Percentiles rank a stretch among this genome's conserved stretches.
These are phyloP conservation scores for Rachicladosporium sp. DNA, from an alignment of 2,329 filamentous ascomycete genomes.

Conservation along the genomic window DNA sequence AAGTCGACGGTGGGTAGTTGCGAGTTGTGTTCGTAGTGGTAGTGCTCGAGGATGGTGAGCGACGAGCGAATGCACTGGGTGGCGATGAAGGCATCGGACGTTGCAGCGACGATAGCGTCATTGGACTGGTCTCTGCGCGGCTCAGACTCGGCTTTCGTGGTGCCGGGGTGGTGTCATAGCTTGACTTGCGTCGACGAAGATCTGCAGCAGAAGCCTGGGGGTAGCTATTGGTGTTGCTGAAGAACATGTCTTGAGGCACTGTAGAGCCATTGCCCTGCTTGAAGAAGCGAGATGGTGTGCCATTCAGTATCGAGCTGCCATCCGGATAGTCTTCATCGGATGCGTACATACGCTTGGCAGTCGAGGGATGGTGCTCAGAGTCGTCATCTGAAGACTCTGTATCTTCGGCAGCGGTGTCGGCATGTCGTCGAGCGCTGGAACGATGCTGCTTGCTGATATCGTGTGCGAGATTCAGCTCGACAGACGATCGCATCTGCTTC, in stretches of 20 bases:
- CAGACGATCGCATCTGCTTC: slow-evolving; percentile 18
- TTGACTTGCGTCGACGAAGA: slow-evolving; percentile 10
- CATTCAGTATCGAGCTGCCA: slow-evolving; percentile 21
- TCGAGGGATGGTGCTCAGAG: slow-evolving; percentile 8
- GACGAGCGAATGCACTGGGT: slow-evolving; percentile 1
- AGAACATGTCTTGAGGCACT: slow-evolving; percentile 9
- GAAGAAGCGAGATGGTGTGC: slow-evolving; percentile 25
- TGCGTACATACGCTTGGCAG: slow-evolving; percentile 10
- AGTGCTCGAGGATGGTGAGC: slow-evolving; percentile 1
- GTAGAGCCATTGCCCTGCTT: slow-evolving; percentile 14
- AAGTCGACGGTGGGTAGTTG: background rate
- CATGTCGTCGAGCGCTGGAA: slow-evolving; percentile 6
- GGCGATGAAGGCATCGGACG: background rate
- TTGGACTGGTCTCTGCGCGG: slow-evolving; percentile 20
- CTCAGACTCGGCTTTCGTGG: slow-evolving; percentile 15
- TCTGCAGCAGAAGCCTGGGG: too few relatives aligned
- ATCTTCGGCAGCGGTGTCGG: slow-evolving; percentile 4
- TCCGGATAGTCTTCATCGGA: slow-evolving; percentile 22
- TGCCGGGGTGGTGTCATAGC: slow-evolving; percentile 11
- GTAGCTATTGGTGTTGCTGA: slow-evolving; percentile 10
- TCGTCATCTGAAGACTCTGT: slow-evolving; percentile 8
- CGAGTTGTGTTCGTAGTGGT: background rate
- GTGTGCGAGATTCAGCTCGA: slow-evolving; percentile 17
- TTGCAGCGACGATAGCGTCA: slow-evolving; percentile 2
- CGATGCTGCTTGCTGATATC: slow-evolving; percentile 12